Base-by-base conservation (phyloP, 805 yeast genomes). In the Helenozyma baotianmanensis region DNA sequence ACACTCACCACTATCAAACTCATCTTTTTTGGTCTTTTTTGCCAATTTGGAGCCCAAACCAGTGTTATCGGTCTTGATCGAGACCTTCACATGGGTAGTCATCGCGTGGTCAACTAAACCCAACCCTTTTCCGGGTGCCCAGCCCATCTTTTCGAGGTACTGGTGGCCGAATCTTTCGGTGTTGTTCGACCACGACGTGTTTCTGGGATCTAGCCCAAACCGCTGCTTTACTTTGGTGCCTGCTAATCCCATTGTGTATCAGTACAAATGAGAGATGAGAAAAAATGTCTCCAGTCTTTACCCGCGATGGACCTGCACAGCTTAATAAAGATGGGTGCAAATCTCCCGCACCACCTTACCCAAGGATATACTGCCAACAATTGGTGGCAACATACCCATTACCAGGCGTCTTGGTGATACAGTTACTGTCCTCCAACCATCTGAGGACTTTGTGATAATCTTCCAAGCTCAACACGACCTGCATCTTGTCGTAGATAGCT, bases 171-270 rank as follows among this genome's bases (percentile, higher is more conserved):
- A 90, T 32, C 96, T 63, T 4, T 69, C 66, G 0, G 81, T 78
- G 49, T 86, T 85, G 52, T 87, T 87, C 16, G 96, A 82, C 98
- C 98, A 90, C 40, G 78, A 74, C 1, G 96, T 89, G 52, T 90
- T 90, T 52, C 97, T 69, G 12, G 98, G 98, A 62, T 90, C 98
- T 23, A 72, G 61, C 9, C 97, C 97, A 55, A 89, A 82, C 51
- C 92, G 73, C 50, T 84, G 95, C 51, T 84, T 87, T 9, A 72
- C 76, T 53, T 79, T 82, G 5, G 81, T 70, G 9, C 85, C 97
- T 27, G 90, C 90, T 51, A 84, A 72, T 32, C 94, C 92, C 94
- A 84, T 84, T 16, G 14, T 38, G 13, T n/a, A 16, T 17, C n/a
- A 21, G n/a, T 10, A 14, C 13, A 26, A 19, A 14, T 23, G 14